These are phyloP conservation scores for Phytophthora rubi DNA, from an alignment of 352 stramenopile genomes.

Conservation along the genomic window DNA sequence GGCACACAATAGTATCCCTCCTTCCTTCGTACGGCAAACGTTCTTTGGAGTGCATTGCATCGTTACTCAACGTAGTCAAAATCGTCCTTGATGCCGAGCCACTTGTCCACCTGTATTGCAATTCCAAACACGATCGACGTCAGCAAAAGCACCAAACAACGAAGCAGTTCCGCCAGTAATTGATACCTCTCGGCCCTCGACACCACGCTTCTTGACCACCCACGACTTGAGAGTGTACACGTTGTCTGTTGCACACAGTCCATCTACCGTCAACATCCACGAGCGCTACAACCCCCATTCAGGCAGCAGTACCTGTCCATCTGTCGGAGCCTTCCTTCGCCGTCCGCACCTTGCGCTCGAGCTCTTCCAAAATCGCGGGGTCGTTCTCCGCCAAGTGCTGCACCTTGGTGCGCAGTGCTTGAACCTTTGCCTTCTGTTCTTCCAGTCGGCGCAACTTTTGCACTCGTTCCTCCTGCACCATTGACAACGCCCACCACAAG, in stretches of 20 bases:
- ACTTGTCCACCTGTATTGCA: conserved; percentile 75
- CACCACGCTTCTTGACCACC: conserved; percentile 81
- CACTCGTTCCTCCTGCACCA: conserved; percentile 63
- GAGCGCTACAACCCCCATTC: not conserved
- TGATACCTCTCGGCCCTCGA: conserved; percentile 60
- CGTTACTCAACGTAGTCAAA: conserved; percentile 85
- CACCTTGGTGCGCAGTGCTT: conserved; percentile 56
- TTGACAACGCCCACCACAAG: not conserved
- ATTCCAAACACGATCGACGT: not conserved
- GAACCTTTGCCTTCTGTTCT: conserved; percentile 58
- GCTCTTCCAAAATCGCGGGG: conserved; percentile 64
- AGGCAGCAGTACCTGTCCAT: conserved; percentile 63
- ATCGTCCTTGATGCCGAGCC: conserved; percentile 86
- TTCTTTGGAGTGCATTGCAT: not conserved
- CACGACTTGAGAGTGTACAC: conserved; percentile 84
- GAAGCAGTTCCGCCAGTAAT: not conserved
- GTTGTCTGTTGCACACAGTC: conserved; percentile 61
- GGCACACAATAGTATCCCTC: conserved; percentile 29
- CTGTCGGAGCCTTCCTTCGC: conserved; percentile 76
- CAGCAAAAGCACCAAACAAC: not conserved
- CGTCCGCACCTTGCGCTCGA: conserved; percentile 64
- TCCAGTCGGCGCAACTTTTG: conserved; percentile 63
- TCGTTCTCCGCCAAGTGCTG: conserved; percentile 80
- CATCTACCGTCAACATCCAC: not conserved
- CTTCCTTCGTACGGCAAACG: conserved; percentile 6